These are phyloP conservation scores for Chaetomium globosum DNA, from an alignment of 2,329 filamentous ascomycete genomes.

Conservation along the genomic window DNA sequence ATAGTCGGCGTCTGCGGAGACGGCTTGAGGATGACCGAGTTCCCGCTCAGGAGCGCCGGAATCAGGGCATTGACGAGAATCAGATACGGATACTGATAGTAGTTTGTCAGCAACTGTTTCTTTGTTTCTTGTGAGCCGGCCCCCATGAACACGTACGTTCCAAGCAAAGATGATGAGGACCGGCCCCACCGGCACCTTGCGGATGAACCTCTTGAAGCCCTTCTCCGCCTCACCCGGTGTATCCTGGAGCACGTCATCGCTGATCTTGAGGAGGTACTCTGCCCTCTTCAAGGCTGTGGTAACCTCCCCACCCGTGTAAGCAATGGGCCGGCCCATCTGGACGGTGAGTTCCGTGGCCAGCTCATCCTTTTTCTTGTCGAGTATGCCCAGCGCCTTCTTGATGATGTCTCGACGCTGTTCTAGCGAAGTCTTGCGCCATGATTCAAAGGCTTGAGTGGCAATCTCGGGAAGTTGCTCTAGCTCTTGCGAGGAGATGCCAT, in stretches of 20 bases:
- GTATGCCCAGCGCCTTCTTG: constrained; percentile 72
- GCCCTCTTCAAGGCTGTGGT: constrained; percentile 81
- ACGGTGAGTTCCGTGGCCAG: constrained; percentile 83
- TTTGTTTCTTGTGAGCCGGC: neutral
- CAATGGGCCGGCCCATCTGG: constrained; percentile 93
- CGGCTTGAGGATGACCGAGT: constrained; percentile 90
- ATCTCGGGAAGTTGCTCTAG: constrained; percentile 70
- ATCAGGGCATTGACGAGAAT: constrained; percentile 91
- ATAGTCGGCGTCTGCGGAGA: constrained; percentile 94
- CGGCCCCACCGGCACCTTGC: constrained; percentile 83
- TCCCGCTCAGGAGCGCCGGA: constrained; percentile 86
- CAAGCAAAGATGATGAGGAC: constrained; percentile 90
- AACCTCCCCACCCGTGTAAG: constrained; percentile 82
- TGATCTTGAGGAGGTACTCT: constrained; percentile 84
- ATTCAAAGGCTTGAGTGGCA: constrained; percentile 74
- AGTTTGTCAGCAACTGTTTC: constrained; percentile 11
- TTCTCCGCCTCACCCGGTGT: constrained; percentile 81
- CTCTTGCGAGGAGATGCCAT: constrained; percentile 71
- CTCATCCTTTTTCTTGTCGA: constrained; percentile 73
- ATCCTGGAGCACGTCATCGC: constrained; percentile 74
- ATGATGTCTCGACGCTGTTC: constrained; percentile 78
- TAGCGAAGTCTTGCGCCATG: constrained; percentile 74
- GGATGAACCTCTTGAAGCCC: constrained; percentile 88
- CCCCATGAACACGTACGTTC: constrained; percentile 68
- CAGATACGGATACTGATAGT: constrained; percentile 81